Evolutionary conservation across 2,329 filamentous ascomycete species (phyloP), one percentile per base, ranked within the genome.

Genomic region (Emergomyces pasteurianus): DNA sequence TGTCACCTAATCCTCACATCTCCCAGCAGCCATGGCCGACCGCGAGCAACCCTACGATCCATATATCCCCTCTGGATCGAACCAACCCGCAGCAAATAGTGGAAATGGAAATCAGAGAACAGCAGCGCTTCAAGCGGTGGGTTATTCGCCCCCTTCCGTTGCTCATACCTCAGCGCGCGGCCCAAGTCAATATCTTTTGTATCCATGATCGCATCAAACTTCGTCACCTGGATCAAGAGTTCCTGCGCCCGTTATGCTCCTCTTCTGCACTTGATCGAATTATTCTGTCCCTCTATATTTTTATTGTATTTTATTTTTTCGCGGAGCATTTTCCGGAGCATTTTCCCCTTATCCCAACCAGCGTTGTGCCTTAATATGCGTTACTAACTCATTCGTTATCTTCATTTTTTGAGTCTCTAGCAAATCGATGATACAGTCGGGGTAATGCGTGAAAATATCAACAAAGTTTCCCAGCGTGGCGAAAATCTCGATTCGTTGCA

Each of bases 371-470:
- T n/a, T n/a, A 57, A 28, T 23, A 8, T n/a, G 34, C 9, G 14
- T 43, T 18, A 31, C 59, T 60, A 26, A 60, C 59, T 46, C 12
- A 23, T 26, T 2, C 2, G 34, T 36, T 28, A 7, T 28, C 60
- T 59, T 40, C 3, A n/a, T 8, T 46, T 46, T 21, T 46, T 9
- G 16, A 31, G 1, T 16, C 18, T 60, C 60, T 74, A 99, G 94
- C 89, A 97, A 95, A 96, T 99, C 77, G 88, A 97, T 75, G 89
- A 92, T 72, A 96, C 92, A 58, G 90, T 96, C 70, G 87, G 87
- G 72, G 89, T 94, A 67, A 96, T 99, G 92, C 86, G 89, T 71
- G 87, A 96, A 75, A 99, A 99, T 80, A 95, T 99, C 81, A 91
- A 92, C 81, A 95, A 94, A 78, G 90, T 96, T 64, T 91, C 89